Evolutionary conservation across 345 rosid genomes (phyloP), one percentile per base, ranked within the genome.

Genomic region (Aquilaria sinensis): DNA sequence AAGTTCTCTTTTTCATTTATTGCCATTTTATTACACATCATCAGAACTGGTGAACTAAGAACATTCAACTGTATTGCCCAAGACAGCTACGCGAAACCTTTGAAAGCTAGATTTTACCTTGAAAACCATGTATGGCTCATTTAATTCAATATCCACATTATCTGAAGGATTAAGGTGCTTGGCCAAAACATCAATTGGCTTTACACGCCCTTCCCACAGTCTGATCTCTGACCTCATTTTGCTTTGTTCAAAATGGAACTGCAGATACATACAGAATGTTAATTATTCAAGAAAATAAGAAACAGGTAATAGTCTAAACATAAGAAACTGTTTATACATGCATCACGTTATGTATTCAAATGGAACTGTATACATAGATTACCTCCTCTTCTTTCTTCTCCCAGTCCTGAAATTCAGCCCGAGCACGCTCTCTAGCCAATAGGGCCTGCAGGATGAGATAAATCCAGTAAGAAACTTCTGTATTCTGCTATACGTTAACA

Each of bases 301-400:
- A 41, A 32, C 2, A 33, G 53, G 37, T 41, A 32, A 29, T n/a
- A 31, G 14, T 58, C 58, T 31, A 37, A 16, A 23, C 14, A 31
- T 23, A 41, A 11, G 45, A 60, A 52, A 23, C 60, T 33, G 47
- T 56, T n/a, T 37, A 58, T 41, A 52, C 31, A 14, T 23, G 23
- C 23, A 23, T 23, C 23, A 23, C 23, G 23, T 23, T 23, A 23
- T 23, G 23, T 23, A 23, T 23, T 23, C 23, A 23, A 23, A 23
- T 23, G 23, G 23, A 23, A 23, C 23, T 29, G 67, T 56, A 49
- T 58, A 3, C 50, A 32, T 52, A 37, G 2, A 52, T 59, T 68
- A 86, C 99, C 90, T 94, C 96, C 68, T 90, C 96, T 68, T 94
- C 99, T 69, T 90, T 94, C 79, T 86, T 94, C 85, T 94, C 99